These are phyloP conservation scores for Candida orba DNA, from an alignment of 805 yeast genomes.

Conservation along the genomic window DNA sequence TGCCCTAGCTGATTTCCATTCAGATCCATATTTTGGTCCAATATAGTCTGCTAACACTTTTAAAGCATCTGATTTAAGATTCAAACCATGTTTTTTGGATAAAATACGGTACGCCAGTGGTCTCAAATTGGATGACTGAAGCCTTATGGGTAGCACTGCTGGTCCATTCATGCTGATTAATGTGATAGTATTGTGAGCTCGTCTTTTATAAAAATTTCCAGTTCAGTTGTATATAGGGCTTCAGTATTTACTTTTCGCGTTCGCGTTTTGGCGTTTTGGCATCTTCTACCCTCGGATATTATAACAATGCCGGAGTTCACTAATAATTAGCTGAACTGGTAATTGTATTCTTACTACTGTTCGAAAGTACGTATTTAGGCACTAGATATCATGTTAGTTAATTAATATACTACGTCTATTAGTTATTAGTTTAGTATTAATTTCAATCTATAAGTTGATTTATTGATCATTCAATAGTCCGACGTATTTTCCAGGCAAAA, in stretches of 20 bases:
- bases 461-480: too few relatives aligned
- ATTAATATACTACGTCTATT: too few relatives aligned
- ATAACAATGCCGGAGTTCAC: too few relatives aligned
- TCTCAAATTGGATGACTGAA: slow-evolving; percentile 76
- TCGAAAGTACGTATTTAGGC: too few relatives aligned
- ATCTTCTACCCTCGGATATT: too few relatives aligned
- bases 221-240: not conserved
- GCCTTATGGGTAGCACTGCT: slow-evolving; percentile 60
- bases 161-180: slow-evolving; percentile 18
- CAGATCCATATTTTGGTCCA: slow-evolving; percentile 72
- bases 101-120: slow-evolving; percentile 88
- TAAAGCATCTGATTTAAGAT: slow-evolving; percentile 81
- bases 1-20: slow-evolving; percentile 70
- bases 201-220: not conserved
- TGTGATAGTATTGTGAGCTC: not conserved
- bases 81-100: slow-evolving; percentile 88
- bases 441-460: too few relatives aligned
- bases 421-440: too few relatives aligned
- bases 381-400: too few relatives aligned
- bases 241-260: not conserved
- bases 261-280: not conserved
- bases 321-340: too few relatives aligned
- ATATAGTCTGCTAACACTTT: slow-evolving; percentile 64
- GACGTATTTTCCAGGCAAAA: too few relatives aligned
- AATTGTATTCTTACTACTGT: too few relatives aligned